Percentiles rank a stretch among this genome's conserved stretches.
phyloP scores from a whole-genome alignment of 306 rosid genomes.

The Albizia julibrissin region DNA sequence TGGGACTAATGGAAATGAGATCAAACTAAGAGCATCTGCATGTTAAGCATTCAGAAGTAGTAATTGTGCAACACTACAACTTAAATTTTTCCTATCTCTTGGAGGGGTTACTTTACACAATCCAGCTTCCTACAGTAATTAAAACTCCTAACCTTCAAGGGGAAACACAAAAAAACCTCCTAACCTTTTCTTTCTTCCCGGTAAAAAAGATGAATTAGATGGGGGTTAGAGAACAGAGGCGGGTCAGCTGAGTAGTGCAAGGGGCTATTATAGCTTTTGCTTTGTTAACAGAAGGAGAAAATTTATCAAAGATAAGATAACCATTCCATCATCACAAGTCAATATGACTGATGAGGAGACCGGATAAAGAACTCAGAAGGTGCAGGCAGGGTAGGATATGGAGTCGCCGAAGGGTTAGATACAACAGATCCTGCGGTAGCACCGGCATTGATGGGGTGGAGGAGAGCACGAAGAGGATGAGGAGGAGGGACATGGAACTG shows the following conservation, averaged over 20 bases:
- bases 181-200: constrained; percentile 32
- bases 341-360: constrained; percentile 70
- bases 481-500: too few species aligned
- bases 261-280: constrained; percentile 25
- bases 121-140: constrained; percentile 41
- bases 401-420: constrained; percentile 22
- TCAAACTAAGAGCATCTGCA: background rate
- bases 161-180: constrained; percentile 37
- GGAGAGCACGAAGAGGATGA: too few species aligned
- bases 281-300: constrained; percentile 40
- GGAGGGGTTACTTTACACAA: constrained; percentile 38
- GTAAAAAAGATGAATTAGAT: constrained; percentile 38
- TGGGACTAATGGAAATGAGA: background rate
- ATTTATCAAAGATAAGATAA: background rate
- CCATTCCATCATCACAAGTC: constrained; percentile 21
- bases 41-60: background rate
- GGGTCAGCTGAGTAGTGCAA: constrained; percentile 43
- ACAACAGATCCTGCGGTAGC: constrained; percentile 33
- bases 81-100: constrained; percentile 27
- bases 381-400: constrained; percentile 35
- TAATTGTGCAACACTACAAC: background rate
- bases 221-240: constrained; percentile 36
- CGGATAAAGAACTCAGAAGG: constrained; percentile 61
- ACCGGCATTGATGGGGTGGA: constrained; percentile 36
- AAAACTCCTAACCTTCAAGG: constrained; percentile 18